Evolutionary conservation across 2,329 filamentous ascomycete genomes (phyloP).

Genomic region (Phoma herbarum): DNA sequence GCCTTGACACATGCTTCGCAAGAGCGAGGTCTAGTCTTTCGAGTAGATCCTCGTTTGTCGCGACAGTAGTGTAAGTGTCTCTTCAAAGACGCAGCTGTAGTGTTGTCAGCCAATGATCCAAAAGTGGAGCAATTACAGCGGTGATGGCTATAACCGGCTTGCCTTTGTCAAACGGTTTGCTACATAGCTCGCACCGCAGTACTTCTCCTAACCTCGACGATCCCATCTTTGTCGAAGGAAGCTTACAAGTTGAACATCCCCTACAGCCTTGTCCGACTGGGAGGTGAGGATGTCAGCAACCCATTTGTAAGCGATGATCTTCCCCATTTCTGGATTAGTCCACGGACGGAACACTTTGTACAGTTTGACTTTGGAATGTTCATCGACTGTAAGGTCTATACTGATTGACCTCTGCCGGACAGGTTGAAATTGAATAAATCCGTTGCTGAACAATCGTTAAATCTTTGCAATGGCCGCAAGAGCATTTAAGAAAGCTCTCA

Average conservation of each 20-base stretch:
- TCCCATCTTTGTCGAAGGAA: not conserved
- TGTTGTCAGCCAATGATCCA: not conserved
- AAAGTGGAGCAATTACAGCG: not conserved
- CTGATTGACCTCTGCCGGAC: no score
- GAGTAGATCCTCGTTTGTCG: not conserved
- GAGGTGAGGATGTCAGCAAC: not conserved
- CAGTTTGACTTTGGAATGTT: no score
- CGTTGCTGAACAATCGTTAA: not conserved
- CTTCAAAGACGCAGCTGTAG: not conserved
- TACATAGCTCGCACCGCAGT: not conserved
- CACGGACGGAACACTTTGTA: not conserved
- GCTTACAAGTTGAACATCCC: not conserved
- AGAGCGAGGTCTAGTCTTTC: not conserved
- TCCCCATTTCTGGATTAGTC: not conserved
- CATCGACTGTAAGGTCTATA: no score
- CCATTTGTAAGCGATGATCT: not conserved
- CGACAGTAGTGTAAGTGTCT: not conserved
- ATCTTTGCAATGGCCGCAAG: not conserved
- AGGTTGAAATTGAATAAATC: not conserved
- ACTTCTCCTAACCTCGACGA: not conserved
- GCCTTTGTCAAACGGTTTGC: not conserved
- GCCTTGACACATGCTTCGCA: not conserved
- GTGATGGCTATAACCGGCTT: not conserved
- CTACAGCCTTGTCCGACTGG: not conserved
- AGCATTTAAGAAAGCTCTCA: not conserved